Evolutionary conservation across 257 asterid species (phyloP), one percentile per base, ranked within the genome.

Genomic region (Nicotiana otophora): DNA sequence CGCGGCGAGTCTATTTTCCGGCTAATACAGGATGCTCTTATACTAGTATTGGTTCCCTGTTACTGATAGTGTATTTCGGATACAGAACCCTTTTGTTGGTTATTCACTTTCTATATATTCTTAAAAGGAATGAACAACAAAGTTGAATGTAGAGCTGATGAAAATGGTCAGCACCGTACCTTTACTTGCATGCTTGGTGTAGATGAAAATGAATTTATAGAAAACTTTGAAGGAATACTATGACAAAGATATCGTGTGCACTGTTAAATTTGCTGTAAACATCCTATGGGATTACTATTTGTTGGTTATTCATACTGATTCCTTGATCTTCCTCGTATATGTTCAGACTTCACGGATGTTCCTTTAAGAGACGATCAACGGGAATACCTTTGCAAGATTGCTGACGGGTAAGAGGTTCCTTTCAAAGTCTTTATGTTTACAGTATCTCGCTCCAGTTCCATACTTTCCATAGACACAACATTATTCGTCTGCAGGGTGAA

Each of bases 331-430:
- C 58, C 58, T 12, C 2, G 31, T 46, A 33, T 55, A 14, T n/a
- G n/a, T 7, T 51, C 88, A 93, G 99, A 96, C 76, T 96, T 96
- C 84, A 96, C 99, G 1, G 98, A 96, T 81, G 98, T 96, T 81
- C 98, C 98, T n/a, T 80, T 94, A 82, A 91, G 99, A 85, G 99
- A 93, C 0, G 99, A 96, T 84, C 99, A 96, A 85, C 91, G 95
- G 33, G 93, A 81, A 82, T 96, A 93, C 86, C 98, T 96, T 46
- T 96, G 98, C 83, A 94, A 91, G 87, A 83, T 90, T 28, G 99
- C 98, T 5, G 93, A 90, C 20, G 99, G 99, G 98, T 95, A 92
- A 48, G 66, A 20, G 16, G 7, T 53, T 53, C 19, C 58, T 12
- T 53, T 53, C 58, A 14, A 12, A 48, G 48, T 81, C 31, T 80